A percentile compares a stretch with the other conserved stretches of the same genome.
phyloP scores from a whole-genome alignment of 2,329 filamentous ascomycete species.

The Ilyonectria mors-panacis region DNA sequence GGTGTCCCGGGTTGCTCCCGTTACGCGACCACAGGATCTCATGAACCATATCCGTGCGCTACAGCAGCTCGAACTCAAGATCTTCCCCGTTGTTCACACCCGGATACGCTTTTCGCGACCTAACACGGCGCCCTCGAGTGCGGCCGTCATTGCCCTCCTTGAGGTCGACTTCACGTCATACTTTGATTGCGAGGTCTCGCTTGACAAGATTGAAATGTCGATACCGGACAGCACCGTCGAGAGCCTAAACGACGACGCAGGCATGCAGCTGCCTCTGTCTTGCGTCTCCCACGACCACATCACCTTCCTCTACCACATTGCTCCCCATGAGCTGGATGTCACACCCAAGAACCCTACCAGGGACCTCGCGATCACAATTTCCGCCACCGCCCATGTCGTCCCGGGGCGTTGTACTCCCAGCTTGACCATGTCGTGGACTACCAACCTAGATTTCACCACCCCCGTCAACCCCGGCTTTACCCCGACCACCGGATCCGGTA shows the following conservation, averaged over 20 bases:
- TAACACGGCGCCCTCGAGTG: constrained; percentile 69
- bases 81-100: constrained; percentile 80
- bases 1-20: constrained; percentile 81
- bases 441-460: constrained; percentile 77
- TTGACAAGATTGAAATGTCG: constrained; percentile 71
- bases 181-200: constrained; percentile 75
- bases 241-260: constrained; percentile 67
- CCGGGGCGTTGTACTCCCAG: constrained; percentile 72
- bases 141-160: constrained; percentile 77
- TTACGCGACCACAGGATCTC: constrained; percentile 73
- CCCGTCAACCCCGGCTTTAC: constrained; percentile 76
- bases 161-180: constrained; percentile 82
- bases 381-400: constrained; percentile 70
- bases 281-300: constrained; percentile 82
- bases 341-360: constrained; percentile 63
- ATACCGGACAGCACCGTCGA: constrained; percentile 73
- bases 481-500: constrained; percentile 66
- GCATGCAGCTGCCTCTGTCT: constrained; percentile 67
- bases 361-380: constrained; percentile 72
- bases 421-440: constrained; percentile 78
- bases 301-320: constrained; percentile 80
- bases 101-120: constrained; percentile 80
- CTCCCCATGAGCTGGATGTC: constrained; percentile 64
- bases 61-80: constrained; percentile 73
- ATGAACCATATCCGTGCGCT: constrained; percentile 76